Evolutionary conservation across 371 early-diverging fungal genomes (phyloP).

Genomic region (Mucor sp.): DNA sequence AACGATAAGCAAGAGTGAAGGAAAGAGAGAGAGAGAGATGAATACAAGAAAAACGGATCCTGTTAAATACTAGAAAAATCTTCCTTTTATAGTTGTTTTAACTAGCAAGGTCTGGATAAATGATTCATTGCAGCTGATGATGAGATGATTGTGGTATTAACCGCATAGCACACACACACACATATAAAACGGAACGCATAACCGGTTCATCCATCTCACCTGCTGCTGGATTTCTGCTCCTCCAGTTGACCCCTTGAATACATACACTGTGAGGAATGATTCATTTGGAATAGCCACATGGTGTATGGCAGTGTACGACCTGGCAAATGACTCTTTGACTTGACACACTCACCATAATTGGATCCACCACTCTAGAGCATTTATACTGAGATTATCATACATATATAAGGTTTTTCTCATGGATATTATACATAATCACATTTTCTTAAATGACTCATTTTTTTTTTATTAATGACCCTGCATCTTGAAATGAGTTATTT

Average conservation of each 20-base stretch:
- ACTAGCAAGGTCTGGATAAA: not conserved
- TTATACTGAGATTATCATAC: too few species aligned
- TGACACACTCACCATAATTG: constrained; percentile 2
- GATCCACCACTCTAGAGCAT: too few species aligned
- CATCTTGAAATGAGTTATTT: not conserved
- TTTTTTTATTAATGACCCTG: constrained; percentile 4
- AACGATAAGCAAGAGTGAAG: not conserved
- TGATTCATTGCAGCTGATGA: not conserved
- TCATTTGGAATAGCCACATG: not conserved
- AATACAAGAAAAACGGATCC: not conserved
- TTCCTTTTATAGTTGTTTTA: not conserved
- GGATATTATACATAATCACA: not conserved
- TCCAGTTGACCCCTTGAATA: not conserved
- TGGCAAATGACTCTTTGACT: not conserved
- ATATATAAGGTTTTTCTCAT: too few species aligned
- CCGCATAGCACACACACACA: not conserved
- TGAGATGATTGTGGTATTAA: not conserved
- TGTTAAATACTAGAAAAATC: constrained; percentile 8
- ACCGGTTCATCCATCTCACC: not conserved
- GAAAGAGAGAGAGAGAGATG: not conserved
- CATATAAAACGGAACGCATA: not conserved
- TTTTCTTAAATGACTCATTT: constrained; percentile 4
- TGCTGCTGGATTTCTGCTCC: not conserved
- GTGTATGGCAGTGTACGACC: not conserved
- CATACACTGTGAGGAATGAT: not conserved